Percentiles rank a stretch among this genome's conserved stretches.
Evolutionary conservation across 306 rosid species (phyloP).

Genomic region (Cajanus cajan): DNA sequence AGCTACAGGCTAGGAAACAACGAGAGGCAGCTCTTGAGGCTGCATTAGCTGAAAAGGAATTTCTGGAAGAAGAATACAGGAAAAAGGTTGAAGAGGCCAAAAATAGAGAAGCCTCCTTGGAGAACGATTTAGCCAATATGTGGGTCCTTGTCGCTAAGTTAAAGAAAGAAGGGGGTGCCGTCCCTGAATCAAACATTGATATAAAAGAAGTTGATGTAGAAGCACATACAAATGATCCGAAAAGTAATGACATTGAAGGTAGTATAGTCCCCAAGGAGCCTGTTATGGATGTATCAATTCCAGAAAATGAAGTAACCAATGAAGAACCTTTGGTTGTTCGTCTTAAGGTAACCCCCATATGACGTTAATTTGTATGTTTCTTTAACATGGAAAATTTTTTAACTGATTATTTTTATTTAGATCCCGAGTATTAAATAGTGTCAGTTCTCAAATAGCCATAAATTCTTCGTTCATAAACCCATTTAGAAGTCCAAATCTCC

Average conservation of each 20-base stretch:
- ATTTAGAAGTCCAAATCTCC: not conserved
- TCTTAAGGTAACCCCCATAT: slow-evolving; percentile 61
- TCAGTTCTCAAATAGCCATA: not conserved
- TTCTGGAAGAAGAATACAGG: slow-evolving; percentile 74
- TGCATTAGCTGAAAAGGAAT: slow-evolving; percentile 86
- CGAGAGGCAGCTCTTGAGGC: slow-evolving; percentile 91
- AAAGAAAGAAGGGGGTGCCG: slow-evolving; percentile 74
- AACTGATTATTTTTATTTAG: slow-evolving; percentile 1
- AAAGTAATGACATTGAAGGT: slow-evolving; percentile 39
- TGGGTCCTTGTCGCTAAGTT: slow-evolving; percentile 99
- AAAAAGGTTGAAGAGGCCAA: slow-evolving; percentile 82
- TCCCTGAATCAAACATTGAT: slow-evolving; percentile 49
- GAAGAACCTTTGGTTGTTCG: slow-evolving; percentile 88
- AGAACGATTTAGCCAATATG: slow-evolving; percentile 97
- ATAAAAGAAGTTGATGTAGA: slow-evolving; percentile 42
- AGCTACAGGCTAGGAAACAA: slow-evolving; percentile 86
- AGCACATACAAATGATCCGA: slow-evolving; percentile 37
- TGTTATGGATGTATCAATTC: slow-evolving; percentile 42
- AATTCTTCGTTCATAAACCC: not conserved
- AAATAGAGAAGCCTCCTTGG: slow-evolving; percentile 81
- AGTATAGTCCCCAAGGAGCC: slow-evolving; percentile 39
- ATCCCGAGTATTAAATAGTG: not conserved
- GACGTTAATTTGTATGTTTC: not conserved
- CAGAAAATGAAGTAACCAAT: slow-evolving; percentile 48
- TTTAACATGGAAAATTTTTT: not conserved